A percentile compares a stretch with the other conserved stretches of the same genome.
These are phyloP conservation scores for Mortierella sp. DNA, from an alignment of 371 early-diverging fungal species.

Conservation along the genomic window DNA sequence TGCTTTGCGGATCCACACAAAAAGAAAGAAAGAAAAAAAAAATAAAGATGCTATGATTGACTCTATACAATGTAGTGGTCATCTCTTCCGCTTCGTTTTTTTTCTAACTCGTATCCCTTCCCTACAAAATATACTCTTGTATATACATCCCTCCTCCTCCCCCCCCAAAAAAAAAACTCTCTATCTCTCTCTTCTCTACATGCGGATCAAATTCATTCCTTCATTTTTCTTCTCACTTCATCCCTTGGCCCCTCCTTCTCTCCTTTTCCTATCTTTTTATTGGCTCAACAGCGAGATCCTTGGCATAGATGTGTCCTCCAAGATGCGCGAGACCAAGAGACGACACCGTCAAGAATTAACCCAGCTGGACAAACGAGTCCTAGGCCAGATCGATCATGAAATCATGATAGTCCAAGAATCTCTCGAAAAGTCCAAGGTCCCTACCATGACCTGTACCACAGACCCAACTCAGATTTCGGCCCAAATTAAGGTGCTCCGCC, in stretches of 20 bases:
- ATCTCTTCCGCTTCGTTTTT: too few relatives aligned
- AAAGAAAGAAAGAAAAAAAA: too few relatives aligned
- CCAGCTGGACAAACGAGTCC: slow-evolving; percentile 36
- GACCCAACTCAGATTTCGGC: slow-evolving; percentile 28
- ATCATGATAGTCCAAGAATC: slow-evolving; percentile 19
- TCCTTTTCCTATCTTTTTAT: background rate
- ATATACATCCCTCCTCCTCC: too few relatives aligned
- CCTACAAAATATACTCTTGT: background rate
- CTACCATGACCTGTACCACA: slow-evolving; percentile 23
- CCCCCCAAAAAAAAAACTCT: too few relatives aligned
- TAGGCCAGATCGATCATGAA: slow-evolving; percentile 27
- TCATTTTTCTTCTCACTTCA: too few relatives aligned
- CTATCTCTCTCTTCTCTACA: too few relatives aligned
- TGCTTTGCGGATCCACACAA: too few relatives aligned
- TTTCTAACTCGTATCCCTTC: too few relatives aligned
- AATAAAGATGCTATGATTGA: too few relatives aligned
- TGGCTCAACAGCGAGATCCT: slow-evolving; percentile 33
- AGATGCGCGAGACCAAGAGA: slow-evolving; percentile 16
- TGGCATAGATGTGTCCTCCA: slow-evolving; percentile 24
- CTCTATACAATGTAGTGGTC: too few relatives aligned
- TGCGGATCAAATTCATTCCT: too few relatives aligned
- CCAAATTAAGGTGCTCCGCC: slow-evolving; percentile 40
- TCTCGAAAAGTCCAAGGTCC: slow-evolving; percentile 21
- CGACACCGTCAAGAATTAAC: slow-evolving; percentile 25
- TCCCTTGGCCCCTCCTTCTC: too few relatives aligned